Evolutionary conservation across 2,329 filamentous ascomycete species (phyloP), one percentile per base, ranked within the genome.

Genomic region (Alternaria tenuissima): DNA sequence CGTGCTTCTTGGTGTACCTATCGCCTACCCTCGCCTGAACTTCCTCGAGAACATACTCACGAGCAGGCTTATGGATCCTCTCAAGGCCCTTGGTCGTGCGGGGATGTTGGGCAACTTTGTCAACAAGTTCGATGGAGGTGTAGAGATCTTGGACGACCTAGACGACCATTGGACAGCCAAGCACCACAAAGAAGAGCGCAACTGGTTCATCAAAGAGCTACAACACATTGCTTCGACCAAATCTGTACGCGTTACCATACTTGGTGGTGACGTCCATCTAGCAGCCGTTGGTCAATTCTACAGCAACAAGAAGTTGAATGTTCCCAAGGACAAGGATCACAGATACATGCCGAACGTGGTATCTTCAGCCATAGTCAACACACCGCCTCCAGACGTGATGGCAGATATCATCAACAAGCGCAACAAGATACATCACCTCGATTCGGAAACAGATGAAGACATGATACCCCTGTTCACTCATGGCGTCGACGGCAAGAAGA

Each of bases 101-200:
- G 94, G 94, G 1, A 79, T 96, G 67, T 84, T 98, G 52, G 92
- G 93, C 61, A 85, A 85, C 12, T 88, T 96, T 43, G 83, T 96
- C 39, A 97, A 97, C 81, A 91, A 91, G 67, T 94, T 97, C 69
- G 94, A 97, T 72, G 93, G 93, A 22, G 93, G 93, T 18, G 91
- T 95, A 6, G 95, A 98, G 78, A 91, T 98, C 14, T 83, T 96
- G 28, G 94, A 97, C 74, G 93, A 96, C 70, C 81, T 97, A 9
- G 94, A 97, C 75, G 95, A 98, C 77, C 94, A 99, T 76, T 99
- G 95, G 95, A 97, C 94, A 1, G 92, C 94, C 38, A 96, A 93
- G 75, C 92, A 93, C 74, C 94, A 98, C 81, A 99, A 98, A 76
- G 85, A 88, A 26, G 95, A 99, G 79, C 88, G 95, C 52, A 92